A percentile compares a stretch with the other conserved stretches of the same genome.
Conservation (phyloP, 345 rosid species). For the Camelina sativa region DNA sequence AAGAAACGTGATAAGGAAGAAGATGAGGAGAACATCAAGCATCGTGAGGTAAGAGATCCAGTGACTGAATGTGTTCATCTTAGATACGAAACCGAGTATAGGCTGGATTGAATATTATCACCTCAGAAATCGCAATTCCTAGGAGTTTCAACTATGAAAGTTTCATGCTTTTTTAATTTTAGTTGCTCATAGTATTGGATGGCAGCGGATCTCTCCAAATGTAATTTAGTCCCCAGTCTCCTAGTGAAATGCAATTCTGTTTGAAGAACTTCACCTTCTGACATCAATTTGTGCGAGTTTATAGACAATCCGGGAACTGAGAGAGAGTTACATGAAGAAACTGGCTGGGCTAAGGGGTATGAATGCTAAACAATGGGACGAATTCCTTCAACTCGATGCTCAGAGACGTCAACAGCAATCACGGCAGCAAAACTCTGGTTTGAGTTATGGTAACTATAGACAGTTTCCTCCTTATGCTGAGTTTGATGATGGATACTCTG, state of each 20-base stretch:
- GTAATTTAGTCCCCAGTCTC: slow-evolving; percentile 15
- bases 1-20: slow-evolving; percentile 87
- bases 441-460: slow-evolving; percentile 69
- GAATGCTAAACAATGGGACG: slow-evolving; percentile 83
- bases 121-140: slow-evolving; percentile 33
- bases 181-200: slow-evolving; percentile 25
- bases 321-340: slow-evolving; percentile 85
- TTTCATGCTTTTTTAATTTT: not conserved
- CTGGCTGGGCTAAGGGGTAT: slow-evolving; percentile 61
- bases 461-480: slow-evolving; percentile 69
- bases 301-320: slow-evolving; percentile 85
- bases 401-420: slow-evolving; percentile 80
- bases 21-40: slow-evolving; percentile 93
- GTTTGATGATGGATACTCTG: slow-evolving; percentile 57
- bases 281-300: slow-evolving; percentile 50
- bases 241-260: slow-evolving; percentile 20
- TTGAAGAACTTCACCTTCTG: slow-evolving; percentile 48
- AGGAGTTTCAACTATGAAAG: slow-evolving; percentile 4
- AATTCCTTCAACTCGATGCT: slow-evolving; percentile 80
- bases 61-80: slow-evolving; percentile 37
- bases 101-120: slow-evolving; percentile 20
- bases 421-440: slow-evolving; percentile 55
- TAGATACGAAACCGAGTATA: slow-evolving; percentile 33
- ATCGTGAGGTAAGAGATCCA: slow-evolving; percentile 81
- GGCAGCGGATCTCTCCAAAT: slow-evolving; percentile 15